Conservation (phyloP, 495 filamentous ascomycete genomes). For the Gamarada debralockiae region DNA sequence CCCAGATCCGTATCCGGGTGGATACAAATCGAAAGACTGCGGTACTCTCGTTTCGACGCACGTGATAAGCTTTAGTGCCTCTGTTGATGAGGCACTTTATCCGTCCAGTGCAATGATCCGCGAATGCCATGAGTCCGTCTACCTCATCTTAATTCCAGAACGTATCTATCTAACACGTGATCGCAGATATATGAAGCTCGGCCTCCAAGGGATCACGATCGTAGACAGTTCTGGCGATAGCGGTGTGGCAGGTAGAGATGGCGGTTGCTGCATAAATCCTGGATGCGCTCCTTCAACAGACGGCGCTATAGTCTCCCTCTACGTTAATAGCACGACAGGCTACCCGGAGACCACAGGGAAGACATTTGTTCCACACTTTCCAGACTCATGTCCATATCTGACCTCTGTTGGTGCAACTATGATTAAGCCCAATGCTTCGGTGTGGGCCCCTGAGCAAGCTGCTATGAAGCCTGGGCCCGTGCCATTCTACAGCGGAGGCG, state of each 20-base stretch:
- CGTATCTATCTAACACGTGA: no score
- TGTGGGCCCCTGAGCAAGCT: neutral
- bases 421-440: constrained; percentile 17
- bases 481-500: constrained; percentile 38
- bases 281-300: no score
- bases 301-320: neutral
- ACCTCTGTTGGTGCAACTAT: constrained; percentile 40
- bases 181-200: constrained; percentile 39
- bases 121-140: no score
- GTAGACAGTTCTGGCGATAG: constrained; percentile 34
- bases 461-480: neutral
- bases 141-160: no score
- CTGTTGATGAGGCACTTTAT: no score
- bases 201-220: constrained; percentile 34
- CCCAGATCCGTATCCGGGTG: neutral
- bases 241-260: constrained; percentile 35
- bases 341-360: constrained; percentile 39
- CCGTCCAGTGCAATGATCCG: no score
- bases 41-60: neutral
- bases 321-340: neutral
- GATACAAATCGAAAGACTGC: neutral
- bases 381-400: constrained; percentile 41
- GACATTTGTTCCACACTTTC: constrained; percentile 30
- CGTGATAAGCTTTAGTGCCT: no score
- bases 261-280: constrained; percentile 61